Conservation (phyloP, 2,329 filamentous ascomycete genomes). For the Aspergillus sp. region DNA sequence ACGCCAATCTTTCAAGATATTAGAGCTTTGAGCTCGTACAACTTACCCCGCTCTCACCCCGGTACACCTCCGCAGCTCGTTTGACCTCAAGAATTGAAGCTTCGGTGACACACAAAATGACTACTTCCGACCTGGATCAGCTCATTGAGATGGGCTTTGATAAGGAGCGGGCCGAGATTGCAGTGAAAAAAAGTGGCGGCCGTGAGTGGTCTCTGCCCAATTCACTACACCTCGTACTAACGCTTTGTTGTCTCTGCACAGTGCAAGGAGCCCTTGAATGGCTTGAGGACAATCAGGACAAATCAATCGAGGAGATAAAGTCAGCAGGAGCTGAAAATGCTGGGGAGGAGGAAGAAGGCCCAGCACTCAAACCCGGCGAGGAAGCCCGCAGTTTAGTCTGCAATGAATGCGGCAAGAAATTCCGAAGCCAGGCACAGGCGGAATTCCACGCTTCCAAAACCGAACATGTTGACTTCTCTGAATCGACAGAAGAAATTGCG, state of each 20-base stretch:
- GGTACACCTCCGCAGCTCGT: background rate
- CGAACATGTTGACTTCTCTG: constrained; percentile 87
- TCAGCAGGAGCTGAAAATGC: constrained; percentile 55
- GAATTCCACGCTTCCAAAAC: constrained; percentile 92
- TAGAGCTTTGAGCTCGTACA: background rate
- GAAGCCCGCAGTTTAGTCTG: constrained; percentile 82
- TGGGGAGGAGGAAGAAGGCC: constrained; percentile 61
- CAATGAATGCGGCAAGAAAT: constrained; percentile 93
- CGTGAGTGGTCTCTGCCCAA: constrained; percentile 57
- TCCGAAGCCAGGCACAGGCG: constrained; percentile 78
- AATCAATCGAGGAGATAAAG: constrained; percentile 79
- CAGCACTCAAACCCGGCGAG: constrained; percentile 71
- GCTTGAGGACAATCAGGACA: constrained; percentile 91
- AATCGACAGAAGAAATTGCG: constrained; percentile 90
- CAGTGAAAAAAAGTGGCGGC: constrained; percentile 80
- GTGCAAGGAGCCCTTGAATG: constrained; percentile 91
- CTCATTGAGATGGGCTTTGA: constrained; percentile 79
- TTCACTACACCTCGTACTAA: constrained; percentile 18
- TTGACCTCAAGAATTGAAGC: background rate
- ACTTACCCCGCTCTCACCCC: constrained; percentile 7
- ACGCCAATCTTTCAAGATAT: background rate
- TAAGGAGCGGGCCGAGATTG: constrained; percentile 77
- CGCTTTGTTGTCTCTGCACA: constrained; percentile 39
- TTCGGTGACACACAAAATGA: constrained; percentile 29
- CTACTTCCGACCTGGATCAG: constrained; percentile 61